Percentiles rank a stretch among this genome's conserved stretches.
phyloP scores from a whole-genome alignment of 2,329 filamentous ascomycete species.

The Hypoxylon sp. region DNA sequence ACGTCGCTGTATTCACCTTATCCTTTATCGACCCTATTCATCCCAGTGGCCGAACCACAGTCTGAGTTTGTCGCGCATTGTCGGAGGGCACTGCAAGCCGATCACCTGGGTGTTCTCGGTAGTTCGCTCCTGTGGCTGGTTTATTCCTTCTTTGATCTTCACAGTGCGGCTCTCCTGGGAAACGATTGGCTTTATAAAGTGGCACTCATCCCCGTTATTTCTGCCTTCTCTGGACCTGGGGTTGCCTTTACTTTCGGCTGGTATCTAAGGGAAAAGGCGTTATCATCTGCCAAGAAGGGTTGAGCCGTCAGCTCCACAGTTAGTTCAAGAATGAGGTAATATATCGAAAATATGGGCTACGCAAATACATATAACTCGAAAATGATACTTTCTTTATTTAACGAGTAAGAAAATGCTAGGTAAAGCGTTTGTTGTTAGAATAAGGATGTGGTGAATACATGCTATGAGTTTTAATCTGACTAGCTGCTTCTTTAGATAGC shows the following conservation, averaged over 20 bases:
- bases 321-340: no score
- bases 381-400: no score
- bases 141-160: constrained; percentile 40
- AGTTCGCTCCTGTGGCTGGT: constrained; percentile 38
- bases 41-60: constrained; percentile 28
- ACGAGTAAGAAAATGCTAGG: no score
- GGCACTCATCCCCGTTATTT: constrained; percentile 22
- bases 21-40: constrained; percentile 32
- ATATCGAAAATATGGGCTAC: no score
- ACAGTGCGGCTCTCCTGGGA: constrained; percentile 19
- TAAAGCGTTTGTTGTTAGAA: no score
- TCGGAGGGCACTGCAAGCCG: constrained; percentile 35
- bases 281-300: constrained; percentile 16
- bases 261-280: constrained; percentile 31
- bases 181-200: constrained; percentile 21
- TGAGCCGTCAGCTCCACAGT: neutral
- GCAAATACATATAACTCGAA: no score
- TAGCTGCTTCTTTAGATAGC: no score
- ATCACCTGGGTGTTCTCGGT: constrained; percentile 24
- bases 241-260: constrained; percentile 32
- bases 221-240: constrained; percentile 26
- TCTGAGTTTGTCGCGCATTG: constrained; percentile 26
- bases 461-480: no score
- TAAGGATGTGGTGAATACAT: no score
- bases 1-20: constrained; percentile 31